Base-by-base conservation (phyloP, 2,329 filamentous ascomycete species). In the Calonectria crousiana region DNA sequence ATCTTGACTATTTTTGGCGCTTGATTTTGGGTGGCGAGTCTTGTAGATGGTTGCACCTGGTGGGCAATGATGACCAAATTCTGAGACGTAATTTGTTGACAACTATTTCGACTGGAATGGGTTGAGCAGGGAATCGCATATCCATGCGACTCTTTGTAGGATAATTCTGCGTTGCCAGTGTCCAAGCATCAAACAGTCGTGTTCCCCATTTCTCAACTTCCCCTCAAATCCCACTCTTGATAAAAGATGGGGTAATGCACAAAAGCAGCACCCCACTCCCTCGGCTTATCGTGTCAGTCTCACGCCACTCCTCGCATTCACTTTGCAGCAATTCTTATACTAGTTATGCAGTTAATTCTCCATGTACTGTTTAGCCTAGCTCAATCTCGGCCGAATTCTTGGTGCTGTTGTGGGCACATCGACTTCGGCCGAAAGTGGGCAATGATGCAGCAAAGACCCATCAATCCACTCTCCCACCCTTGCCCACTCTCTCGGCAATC, bases 1-100 rank as follows among this genome's bases (percentile, higher is more conserved):
- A 85, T 85, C 16, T 26, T 60, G 34, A 18, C 14, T 60, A 60
- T 41, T 60, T 38, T 53, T 53, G 26, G 34, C 13, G 1, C 36
- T 38, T 41, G 13, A 16, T 68, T 56, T 68, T 6, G 14, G 38
- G 65, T 67, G 41, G 49, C n/a, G 38, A n/a, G 30, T 41, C 6
- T n/a, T 60, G 16, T 16, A 47, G 28, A 1, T 14, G 36, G 38
- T 16, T 20, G 26, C 20, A 65, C 9, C 23, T 23, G 34, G 28
- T 41, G 56, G 28, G 36, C 36, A 60, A 60, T 41, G 56, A 60
- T 60, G 56, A 60, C 56, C 28, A 60, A 60, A 60, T 60, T 41
- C 34, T 34, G 41, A 23, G 34, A 60, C 56, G 56, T 60, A 60
- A 60, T 60, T 60, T 41, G 56, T 38, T 34, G 16, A 60, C 9